phyloP scores from a whole-genome alignment of 2,329 filamentous ascomycete species.

The Botrytis cinerea region DNA sequence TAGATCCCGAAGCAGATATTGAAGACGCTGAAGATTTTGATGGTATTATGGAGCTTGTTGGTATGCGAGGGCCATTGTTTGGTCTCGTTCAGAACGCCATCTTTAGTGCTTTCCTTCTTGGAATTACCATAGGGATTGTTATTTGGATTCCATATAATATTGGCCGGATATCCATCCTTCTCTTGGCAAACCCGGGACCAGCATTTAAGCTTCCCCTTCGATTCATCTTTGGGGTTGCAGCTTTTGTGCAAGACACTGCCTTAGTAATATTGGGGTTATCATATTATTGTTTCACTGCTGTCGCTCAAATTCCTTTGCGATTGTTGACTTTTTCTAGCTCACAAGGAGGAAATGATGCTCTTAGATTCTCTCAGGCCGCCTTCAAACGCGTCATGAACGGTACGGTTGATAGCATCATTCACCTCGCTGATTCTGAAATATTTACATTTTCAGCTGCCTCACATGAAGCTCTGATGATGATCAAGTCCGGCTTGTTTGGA shows the following conservation, averaged over 20 bases:
- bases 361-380: slow-evolving; percentile 37
- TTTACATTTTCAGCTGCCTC: slow-evolving; percentile 77
- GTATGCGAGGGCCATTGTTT: slow-evolving; percentile 89
- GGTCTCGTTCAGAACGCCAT: slow-evolving; percentile 92
- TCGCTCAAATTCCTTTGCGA: slow-evolving; percentile 30
- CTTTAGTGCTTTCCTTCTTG: slow-evolving; percentile 89
- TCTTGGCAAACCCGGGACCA: slow-evolving; percentile 75
- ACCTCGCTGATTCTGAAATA: slow-evolving; percentile 58
- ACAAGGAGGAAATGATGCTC: slow-evolving; percentile 24
- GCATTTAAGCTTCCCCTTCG: slow-evolving; percentile 69
- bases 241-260: slow-evolving; percentile 73
- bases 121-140: slow-evolving; percentile 79
- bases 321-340: slow-evolving; percentile 25
- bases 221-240: slow-evolving; percentile 71
- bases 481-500: slow-evolving; percentile 56
- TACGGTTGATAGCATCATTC: slow-evolving; percentile 51
- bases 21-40: slow-evolving; percentile 94
- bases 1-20: slow-evolving; percentile 75
- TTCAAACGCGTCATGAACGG: slow-evolving; percentile 49
- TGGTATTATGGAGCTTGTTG: slow-evolving; percentile 91
- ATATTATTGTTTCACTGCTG: slow-evolving; percentile 43
- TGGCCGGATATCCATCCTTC: slow-evolving; percentile 79
- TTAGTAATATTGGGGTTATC: slow-evolving; percentile 64
- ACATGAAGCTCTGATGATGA: slow-evolving; percentile 64
- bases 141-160: slow-evolving; percentile 92